Conservation (phyloP, 2,329 filamentous ascomycete genomes). For the Karstenula rhodostoma region DNA sequence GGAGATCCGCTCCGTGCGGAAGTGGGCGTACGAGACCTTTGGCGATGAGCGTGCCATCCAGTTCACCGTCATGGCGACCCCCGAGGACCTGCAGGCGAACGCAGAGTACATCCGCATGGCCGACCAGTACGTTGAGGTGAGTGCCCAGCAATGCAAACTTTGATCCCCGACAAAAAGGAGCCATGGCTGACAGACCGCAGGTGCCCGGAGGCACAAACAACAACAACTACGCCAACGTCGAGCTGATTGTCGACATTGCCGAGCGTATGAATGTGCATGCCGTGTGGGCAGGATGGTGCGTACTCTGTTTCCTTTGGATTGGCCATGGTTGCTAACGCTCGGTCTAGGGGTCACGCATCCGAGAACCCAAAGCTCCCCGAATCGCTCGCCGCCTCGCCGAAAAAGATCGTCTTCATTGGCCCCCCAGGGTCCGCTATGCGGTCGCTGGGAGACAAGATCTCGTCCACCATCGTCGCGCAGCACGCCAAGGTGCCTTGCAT, state of each 20-base stretch:
- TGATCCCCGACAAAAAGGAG: conserved; percentile 10
- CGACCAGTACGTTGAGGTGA: conserved; percentile 93
- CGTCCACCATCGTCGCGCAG: conserved; percentile 98
- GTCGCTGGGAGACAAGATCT: conserved; percentile 99
- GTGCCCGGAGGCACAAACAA: conserved; percentile 99
- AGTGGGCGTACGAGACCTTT: conserved; percentile 99
- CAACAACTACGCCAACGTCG: conserved; percentile 99
- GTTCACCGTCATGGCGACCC: conserved; percentile 99
- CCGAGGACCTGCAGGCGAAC: conserved; percentile 96
- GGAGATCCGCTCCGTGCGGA: conserved; percentile 97
- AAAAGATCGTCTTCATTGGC: conserved; percentile 99
- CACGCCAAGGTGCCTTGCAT: conserved; percentile 97
- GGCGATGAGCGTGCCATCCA: conserved; percentile 98
- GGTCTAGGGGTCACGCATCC: conserved; percentile 79
- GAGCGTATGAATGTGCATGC: conserved; percentile 99
- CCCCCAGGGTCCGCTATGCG: conserved; percentile 98
- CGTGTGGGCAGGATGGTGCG: conserved; percentile 98
- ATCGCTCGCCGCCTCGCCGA: conserved; percentile 91
- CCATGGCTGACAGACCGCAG: conserved; percentile 48
- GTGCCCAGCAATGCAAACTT: conserved; percentile 24
- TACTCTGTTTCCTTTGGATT: conserved; percentile 6
- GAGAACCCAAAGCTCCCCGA: conserved; percentile 98
- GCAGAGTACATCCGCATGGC: conserved; percentile 99
- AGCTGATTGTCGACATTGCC: conserved; percentile 97
- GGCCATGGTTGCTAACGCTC: conserved; percentile 25